phyloP scores from a whole-genome alignment of 345 rosid species.

The Diplotaxis tenuifolia region DNA sequence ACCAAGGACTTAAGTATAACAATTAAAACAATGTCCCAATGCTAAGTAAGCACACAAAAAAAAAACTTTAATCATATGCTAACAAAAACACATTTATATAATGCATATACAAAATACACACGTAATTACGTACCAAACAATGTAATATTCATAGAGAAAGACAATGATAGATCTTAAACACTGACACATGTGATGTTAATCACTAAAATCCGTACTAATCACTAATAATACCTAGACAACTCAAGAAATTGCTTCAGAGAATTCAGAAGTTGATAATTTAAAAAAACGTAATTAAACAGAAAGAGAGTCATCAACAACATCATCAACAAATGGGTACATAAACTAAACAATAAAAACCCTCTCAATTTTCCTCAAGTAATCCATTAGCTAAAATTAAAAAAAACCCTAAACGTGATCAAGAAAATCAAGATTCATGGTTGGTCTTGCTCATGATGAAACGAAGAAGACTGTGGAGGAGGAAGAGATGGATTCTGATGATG shows the following conservation, averaged over 20 bases:
- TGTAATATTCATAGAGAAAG: slow-evolving; percentile 1
- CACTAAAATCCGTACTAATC: not conserved
- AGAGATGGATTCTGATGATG: slow-evolving; percentile 24
- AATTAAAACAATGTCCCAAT: not conserved
- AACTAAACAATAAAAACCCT: slow-evolving; percentile 23
- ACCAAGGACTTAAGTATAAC: not conserved
- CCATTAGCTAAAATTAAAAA: slow-evolving; percentile 19
- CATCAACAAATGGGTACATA: slow-evolving; percentile 30
- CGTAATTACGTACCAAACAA: slow-evolving; percentile 19
- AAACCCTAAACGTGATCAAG: slow-evolving; percentile 29
- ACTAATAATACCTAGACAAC: not conserved
- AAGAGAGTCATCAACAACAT: slow-evolving; percentile 6
- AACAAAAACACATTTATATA: not conserved
- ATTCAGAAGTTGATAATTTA: not conserved
- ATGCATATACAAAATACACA: slow-evolving; percentile 19
- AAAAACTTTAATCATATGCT: not conserved
- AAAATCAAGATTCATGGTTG: slow-evolving; percentile 44
- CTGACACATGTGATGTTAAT: slow-evolving; percentile 27
- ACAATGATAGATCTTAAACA: not conserved
- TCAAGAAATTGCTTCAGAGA: not conserved
- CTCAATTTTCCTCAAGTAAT: slow-evolving; percentile 16
- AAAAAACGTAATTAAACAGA: slow-evolving; percentile 16
- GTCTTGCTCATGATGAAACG: slow-evolving; percentile 38
- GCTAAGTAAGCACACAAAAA: not conserved
- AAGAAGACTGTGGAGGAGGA: slow-evolving; percentile 24